Evolutionary conservation across 1,284 basidiomycete genomes (phyloP).

Genomic region (Apiotrichum domesticum): DNA sequence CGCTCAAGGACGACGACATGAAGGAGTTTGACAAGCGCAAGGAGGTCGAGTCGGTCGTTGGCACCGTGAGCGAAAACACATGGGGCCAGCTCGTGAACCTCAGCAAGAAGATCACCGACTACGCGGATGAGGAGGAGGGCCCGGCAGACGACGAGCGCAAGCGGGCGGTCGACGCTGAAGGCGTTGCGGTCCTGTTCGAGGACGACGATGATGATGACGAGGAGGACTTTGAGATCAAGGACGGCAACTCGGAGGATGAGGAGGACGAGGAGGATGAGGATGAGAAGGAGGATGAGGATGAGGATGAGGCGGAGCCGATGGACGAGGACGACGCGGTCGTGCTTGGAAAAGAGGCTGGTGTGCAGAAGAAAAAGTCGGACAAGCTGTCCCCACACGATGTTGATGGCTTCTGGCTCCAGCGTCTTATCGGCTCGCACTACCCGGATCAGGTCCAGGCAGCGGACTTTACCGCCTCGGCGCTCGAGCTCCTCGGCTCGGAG

Average conservation of each 20-base stretch:
- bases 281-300: conserved; percentile 55
- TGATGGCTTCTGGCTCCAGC: conserved; percentile 98
- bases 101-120: conserved; percentile 95
- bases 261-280: conserved; percentile 67
- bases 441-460: conserved; percentile 90
- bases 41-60: conserved; percentile 79
- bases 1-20: conserved; percentile 79
- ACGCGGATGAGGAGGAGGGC: conserved; percentile 76
- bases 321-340: conserved; percentile 54
- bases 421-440: conserved; percentile 83
- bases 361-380: conserved; percentile 50
- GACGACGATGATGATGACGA: conserved; percentile 85
- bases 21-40: conserved; percentile 98
- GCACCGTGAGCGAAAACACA: conserved; percentile 62
- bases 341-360: conserved; percentile 53
- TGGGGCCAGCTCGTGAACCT: conserved; percentile 84
- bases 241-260: conserved; percentile 49
- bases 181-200: conserved; percentile 93
- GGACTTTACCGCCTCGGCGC: conserved; percentile 79
- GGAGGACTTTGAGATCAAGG: conserved; percentile 62
- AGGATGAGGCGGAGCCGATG: conserved; percentile 52
- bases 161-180: conserved; percentile 57
- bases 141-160: conserved; percentile 64
- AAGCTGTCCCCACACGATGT: conserved; percentile 84
- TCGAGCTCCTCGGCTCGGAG: conserved; percentile 84